Percentiles rank a stretch among this genome's conserved stretches.
phyloP scores from a whole-genome alignment of 139 green algal genomes.

The Coccomyxa sp. region DNA sequence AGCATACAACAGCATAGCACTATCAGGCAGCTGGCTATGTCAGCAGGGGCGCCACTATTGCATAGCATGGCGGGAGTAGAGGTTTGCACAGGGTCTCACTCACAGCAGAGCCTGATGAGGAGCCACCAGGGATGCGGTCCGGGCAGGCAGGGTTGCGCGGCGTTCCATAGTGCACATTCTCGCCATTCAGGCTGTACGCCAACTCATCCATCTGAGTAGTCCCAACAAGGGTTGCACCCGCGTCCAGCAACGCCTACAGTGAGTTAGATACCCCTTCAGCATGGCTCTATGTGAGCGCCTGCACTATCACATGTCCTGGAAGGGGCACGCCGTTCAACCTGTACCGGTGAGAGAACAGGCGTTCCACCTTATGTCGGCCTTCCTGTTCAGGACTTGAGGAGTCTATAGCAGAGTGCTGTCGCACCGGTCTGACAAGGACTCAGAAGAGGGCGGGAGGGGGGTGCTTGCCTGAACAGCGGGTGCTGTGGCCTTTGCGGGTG shows the following conservation, averaged over 20 bases:
- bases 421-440: background rate
- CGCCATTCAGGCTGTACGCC: slow-evolving; percentile 53
- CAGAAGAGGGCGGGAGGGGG: background rate
- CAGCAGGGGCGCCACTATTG: no score
- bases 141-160: slow-evolving; percentile 80
- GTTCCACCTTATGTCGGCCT: no score
- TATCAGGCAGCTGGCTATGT: no score
- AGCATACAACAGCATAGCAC: no score
- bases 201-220: slow-evolving; percentile 95
- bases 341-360: no score
- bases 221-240: slow-evolving; percentile 62
- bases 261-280: background rate
- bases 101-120: slow-evolving; percentile 85
- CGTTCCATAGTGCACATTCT: slow-evolving; percentile 90
- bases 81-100: no score
- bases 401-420: background rate
- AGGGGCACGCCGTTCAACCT: no score
- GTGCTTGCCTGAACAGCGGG: slow-evolving; percentile 47
- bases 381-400: background rate
- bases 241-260: slow-evolving; percentile 57
- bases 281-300: no score
- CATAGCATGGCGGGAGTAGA: no score
- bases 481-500: slow-evolving; percentile 43
- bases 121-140: slow-evolving; percentile 82
- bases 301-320: no score